Evolutionary conservation across 2,329 filamentous ascomycete genomes (phyloP).

Genomic region (Raffaelea ambrosiae): DNA sequence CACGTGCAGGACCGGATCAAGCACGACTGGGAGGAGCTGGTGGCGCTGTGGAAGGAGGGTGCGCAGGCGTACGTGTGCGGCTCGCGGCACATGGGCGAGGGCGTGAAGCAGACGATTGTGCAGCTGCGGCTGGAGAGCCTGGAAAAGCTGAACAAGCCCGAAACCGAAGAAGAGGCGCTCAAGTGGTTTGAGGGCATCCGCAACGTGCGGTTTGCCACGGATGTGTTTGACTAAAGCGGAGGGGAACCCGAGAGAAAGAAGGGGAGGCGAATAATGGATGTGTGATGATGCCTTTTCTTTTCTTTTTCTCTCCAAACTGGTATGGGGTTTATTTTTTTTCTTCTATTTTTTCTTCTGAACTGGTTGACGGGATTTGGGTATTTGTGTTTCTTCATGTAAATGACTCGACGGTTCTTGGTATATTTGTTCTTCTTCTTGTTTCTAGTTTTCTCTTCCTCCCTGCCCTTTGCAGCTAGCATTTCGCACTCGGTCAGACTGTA

Average conservation of each 20-base stretch:
- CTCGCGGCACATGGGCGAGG: slow-evolving; percentile 32
- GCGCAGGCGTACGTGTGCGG: slow-evolving; percentile 56
- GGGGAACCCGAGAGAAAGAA: not conserved
- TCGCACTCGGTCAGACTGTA: too few relatives aligned
- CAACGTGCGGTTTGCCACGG: slow-evolving; percentile 49
- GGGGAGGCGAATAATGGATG: too few relatives aligned
- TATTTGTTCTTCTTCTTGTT: not conserved
- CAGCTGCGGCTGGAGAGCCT: slow-evolving; percentile 24
- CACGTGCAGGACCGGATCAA: slow-evolving; percentile 40
- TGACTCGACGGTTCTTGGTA: too few relatives aligned
- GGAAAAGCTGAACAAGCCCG: slow-evolving; percentile 18
- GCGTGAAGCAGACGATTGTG: slow-evolving; percentile 26
- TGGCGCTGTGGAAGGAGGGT: slow-evolving; percentile 24
- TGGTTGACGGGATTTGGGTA: not conserved
- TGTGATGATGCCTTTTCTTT: not conserved
- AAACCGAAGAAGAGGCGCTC: slow-evolving; percentile 28
- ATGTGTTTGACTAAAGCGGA: slow-evolving; percentile 46
- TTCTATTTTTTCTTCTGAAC: too few relatives aligned
- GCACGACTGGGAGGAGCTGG: slow-evolving; percentile 28
- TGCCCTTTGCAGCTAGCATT: too few relatives aligned
- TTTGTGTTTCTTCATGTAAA: not conserved
- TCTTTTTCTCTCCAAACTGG: too few relatives aligned
- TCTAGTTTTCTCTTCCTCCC: too few relatives aligned
- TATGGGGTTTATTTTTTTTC: too few relatives aligned
- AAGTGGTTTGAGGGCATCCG: slow-evolving; percentile 40